Base-by-base conservation (phyloP, 2,329 filamentous ascomycete genomes). In the Fusarium temperatum region DNA sequence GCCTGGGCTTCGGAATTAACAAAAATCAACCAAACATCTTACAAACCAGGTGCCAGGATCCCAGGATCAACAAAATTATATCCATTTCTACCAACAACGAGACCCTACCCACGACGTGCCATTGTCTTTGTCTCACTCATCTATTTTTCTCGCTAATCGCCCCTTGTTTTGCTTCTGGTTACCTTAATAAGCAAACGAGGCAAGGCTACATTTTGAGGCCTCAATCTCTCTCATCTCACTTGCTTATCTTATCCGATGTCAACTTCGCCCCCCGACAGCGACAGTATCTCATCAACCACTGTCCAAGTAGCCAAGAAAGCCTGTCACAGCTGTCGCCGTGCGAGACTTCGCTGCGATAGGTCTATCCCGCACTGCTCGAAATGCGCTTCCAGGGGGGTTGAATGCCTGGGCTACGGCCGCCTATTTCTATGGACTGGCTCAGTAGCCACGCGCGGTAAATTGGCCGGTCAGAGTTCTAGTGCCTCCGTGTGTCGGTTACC, bases 401-500 rank as follows among this genome's bases (percentile, higher is more conserved):
- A 87, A 72, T 89, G 87, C 73, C 82, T 88, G 39, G 87, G 87
- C 41, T 88, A 88, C 70, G 86, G 85, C n/a, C 86, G 85, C 75
- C 78, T 88, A 30, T 86, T 87, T 51, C 80, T 86, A 39, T 89
- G 87, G 87, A 87, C 86, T 24, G 83, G 84, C 12, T 85, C 86
- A 47, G 81, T 84, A n/a, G 83, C 83, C 15, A 84, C 81, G 48
- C 81, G 83, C 10, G 83, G 83, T 38, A 84, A 84, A 75, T 69
- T 84, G 36, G 83, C 83, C 10, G 82, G 83, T 9, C 80, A 82
- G 61, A 80, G 81, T 17, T 81, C 82, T 44, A 81, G 73, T 63
- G 72, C 72, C n/a, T 70, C 73, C 2, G 72, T 75, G 18, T 75
- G 73, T 45, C 73, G 72, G 22, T 45, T 75, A 15, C 72, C 72